Percentiles rank a stretch among this genome's conserved stretches.
Conservation (phyloP, 2,329 filamentous ascomycete genomes). For the Fusarium pininemorale region DNA sequence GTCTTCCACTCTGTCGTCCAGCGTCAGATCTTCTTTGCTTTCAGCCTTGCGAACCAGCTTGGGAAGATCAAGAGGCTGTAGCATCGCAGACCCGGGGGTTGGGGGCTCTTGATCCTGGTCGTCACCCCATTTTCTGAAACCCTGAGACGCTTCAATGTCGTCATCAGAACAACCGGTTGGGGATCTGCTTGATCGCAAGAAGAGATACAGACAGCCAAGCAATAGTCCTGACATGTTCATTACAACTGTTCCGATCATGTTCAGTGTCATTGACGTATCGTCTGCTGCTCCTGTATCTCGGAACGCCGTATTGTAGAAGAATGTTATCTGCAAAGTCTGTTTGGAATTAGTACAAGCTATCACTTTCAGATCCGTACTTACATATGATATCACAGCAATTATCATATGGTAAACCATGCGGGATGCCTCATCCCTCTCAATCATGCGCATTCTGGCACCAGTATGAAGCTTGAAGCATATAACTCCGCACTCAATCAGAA, state of each 20-base stretch:
- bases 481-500: constrained; percentile 60
- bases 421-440: constrained; percentile 71
- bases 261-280: constrained; percentile 57
- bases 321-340: constrained; percentile 69
- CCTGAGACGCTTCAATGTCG: constrained; percentile 6
- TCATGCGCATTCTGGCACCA: constrained; percentile 62
- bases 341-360: constrained; percentile 44
- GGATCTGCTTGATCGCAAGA: constrained; percentile 70
- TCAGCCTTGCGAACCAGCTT: constrained; percentile 12
- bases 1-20: constrained; percentile 46
- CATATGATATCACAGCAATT: constrained; percentile 65
- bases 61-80: constrained; percentile 17
- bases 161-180: constrained; percentile 60
- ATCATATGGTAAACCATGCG: constrained; percentile 75
- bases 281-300: constrained; percentile 48
- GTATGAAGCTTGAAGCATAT: constrained; percentile 67
- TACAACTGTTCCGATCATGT: constrained; percentile 72
- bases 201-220: constrained; percentile 72
- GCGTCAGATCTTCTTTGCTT: constrained; percentile 23
- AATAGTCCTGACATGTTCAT: constrained; percentile 72
- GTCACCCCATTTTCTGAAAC: constrained; percentile 29
- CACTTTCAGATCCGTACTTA: constrained; percentile 49
- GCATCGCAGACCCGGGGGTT: constrained; percentile 7
- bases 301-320: constrained; percentile 67
- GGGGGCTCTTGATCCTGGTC: constrained; percentile 23